Percentiles rank a stretch among this genome's conserved stretches.
These are phyloP conservation scores for Daphne laureola DNA, from an alignment of 441 rosid species.

Conservation along the genomic window DNA sequence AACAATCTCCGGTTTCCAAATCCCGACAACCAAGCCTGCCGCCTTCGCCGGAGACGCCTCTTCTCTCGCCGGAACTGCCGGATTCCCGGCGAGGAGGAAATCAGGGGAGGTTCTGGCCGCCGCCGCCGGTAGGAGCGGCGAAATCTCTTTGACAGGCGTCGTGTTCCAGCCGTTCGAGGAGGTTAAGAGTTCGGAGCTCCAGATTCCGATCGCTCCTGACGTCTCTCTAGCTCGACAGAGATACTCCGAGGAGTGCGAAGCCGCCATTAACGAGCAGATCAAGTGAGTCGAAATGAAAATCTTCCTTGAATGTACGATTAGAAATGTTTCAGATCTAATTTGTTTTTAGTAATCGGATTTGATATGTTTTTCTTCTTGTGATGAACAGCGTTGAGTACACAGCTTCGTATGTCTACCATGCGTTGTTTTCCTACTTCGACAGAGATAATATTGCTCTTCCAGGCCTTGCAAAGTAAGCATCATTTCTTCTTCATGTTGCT, in stretches of 20 bases:
- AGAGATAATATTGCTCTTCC: slow-evolving; percentile 44
- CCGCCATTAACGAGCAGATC: slow-evolving; percentile 53
- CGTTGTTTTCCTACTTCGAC: slow-evolving; percentile 47
- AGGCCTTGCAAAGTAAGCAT: slow-evolving; percentile 42
- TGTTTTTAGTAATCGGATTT: too few relatives aligned
- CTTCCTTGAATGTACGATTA: background rate
- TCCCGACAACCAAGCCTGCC: slow-evolving; percentile 4
- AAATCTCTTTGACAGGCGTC: slow-evolving; percentile 23
- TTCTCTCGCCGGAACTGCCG: background rate
- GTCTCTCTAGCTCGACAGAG: slow-evolving; percentile 47
- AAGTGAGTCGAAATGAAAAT: slow-evolving; percentile 33
- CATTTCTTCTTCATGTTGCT: too few relatives aligned
- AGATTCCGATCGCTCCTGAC: slow-evolving; percentile 28
- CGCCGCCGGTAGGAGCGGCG: slow-evolving; percentile 15
- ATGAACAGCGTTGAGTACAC: slow-evolving; percentile 42
- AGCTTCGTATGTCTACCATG: slow-evolving; percentile 46
- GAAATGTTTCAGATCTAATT: too few relatives aligned
- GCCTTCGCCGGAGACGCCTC: background rate
- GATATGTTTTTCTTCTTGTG: background rate
- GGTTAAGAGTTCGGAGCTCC: slow-evolving; percentile 31
- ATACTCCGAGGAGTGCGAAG: slow-evolving; percentile 36
- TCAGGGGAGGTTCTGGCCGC: slow-evolving; percentile 15
- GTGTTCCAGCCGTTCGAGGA: slow-evolving; percentile 54
- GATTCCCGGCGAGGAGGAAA: slow-evolving; percentile 1
- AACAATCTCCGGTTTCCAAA: slow-evolving; percentile 16